These are phyloP conservation scores for Erigeron philadelphicus DNA, from an alignment of 140 eudicot species.

Conservation along the genomic window DNA sequence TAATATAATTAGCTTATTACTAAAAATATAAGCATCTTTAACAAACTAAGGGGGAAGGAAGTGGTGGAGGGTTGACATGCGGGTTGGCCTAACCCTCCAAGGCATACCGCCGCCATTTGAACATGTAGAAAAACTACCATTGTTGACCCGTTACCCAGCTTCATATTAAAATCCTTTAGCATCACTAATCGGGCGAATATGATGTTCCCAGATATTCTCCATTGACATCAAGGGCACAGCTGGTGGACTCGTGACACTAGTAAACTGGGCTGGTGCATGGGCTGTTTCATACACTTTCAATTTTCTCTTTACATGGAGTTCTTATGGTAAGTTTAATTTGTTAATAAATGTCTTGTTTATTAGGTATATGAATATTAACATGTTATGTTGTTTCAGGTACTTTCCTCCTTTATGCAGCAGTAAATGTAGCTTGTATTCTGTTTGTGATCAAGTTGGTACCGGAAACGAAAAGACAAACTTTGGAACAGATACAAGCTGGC, in stretches of 20 bases:
- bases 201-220: slow-evolving; percentile 30
- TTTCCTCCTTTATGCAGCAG: slow-evolving; percentile 59
- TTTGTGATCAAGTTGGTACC: slow-evolving; percentile 57
- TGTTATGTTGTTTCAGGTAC: slow-evolving; percentile 44
- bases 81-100: no score
- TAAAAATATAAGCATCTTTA: no score
- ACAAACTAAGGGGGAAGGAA: no score
- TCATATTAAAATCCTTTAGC: no score
- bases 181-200: slow-evolving; percentile 4
- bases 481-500: slow-evolving; percentile 68
- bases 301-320: slow-evolving; percentile 31
- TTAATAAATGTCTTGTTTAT: background rate
- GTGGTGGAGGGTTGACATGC: no score
- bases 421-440: slow-evolving; percentile 51
- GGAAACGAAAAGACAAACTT: slow-evolving; percentile 77
- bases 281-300: slow-evolving; percentile 43
- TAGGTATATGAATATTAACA: background rate
- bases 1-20: no score
- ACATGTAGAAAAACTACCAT: background rate
- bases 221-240: slow-evolving; percentile 41
- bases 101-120: no score
- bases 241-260: slow-evolving; percentile 38
- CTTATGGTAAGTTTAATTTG: slow-evolving; percentile 27
- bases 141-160: background rate
- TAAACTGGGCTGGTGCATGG: slow-evolving; percentile 43